Evolutionary conservation across 2,329 filamentous ascomycete genomes (phyloP), one percentile per base, ranked within the genome.

Genomic region (Lachnellula suecica): DNA sequence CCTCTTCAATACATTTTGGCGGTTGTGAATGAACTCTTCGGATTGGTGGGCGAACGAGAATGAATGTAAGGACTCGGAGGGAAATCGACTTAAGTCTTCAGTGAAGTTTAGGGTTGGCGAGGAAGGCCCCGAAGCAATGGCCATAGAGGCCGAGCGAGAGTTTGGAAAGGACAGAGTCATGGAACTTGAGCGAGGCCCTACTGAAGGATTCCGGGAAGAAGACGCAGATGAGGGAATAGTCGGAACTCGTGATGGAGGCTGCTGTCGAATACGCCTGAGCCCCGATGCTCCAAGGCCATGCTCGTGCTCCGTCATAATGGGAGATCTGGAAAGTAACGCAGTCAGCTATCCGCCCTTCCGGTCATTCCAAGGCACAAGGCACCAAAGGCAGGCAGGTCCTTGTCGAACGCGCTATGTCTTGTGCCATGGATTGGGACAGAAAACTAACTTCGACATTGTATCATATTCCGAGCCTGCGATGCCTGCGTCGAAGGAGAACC

Each of bases 21-120:
- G 87, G 69, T 84, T 96, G 68, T 96, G 89, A 51, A 97, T 79
- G 57, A 91, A 85, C 57, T 97, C 93, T 66, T 96, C 92, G 3
- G 92, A 93, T 71, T 96, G 92, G 62, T 96, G 90, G 37, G 94
- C 91, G 70, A 99, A 99, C 11, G 93, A 97, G 74, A 99, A 99
- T 2, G 94, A 99, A 71, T 99, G 94, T 43, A 99, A 76, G 5
- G 94, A 99, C 69, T 99, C 94, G 62, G 90, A 91, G 1, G 94
- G 93, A 68, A 99, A 99, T 46, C 92, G 87, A 42, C 86, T 87
- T 42, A 99, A 81, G 67, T 99, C 94, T 74, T 97, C 94, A 65
- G 84, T 82, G 66, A 91, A 91, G 56, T 82, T 75, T 38, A 88
- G 65, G 6, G 74, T 82, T 22, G 91, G 90, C 20, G 91, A 91